Percentiles rank a stretch among this genome's conserved stretches.
Conservation (phyloP, 2,329 filamentous ascomycete genomes). For the Chrysoporthe puriensis region DNA sequence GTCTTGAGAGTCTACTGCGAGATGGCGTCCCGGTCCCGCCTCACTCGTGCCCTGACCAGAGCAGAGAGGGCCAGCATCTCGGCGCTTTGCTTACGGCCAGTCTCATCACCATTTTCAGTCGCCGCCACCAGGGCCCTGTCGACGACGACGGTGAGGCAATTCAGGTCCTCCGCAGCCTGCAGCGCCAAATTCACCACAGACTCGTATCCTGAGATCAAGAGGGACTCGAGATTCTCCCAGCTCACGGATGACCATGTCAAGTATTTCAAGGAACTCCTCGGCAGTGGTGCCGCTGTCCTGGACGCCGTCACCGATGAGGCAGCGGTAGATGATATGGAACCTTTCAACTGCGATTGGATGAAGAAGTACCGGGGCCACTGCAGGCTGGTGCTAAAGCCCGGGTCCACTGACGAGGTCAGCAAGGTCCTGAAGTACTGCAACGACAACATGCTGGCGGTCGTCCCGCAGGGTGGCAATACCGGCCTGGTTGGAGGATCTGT, state of each 20-base stretch:
- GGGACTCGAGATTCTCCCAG: constrained; percentile 74
- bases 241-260: constrained; percentile 80
- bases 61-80: constrained; percentile 22
- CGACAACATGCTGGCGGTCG: constrained; percentile 86
- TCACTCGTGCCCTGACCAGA: constrained; percentile 24
- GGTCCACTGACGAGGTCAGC: constrained; percentile 85
- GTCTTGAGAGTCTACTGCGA: constrained; percentile 2
- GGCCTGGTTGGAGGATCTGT: constrained; percentile 94
- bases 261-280: constrained; percentile 81
- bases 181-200: constrained; percentile 76
- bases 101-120: constrained; percentile 17
- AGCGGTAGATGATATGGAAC: constrained; percentile 76
- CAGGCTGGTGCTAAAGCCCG: constrained; percentile 83
- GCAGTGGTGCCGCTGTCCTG: constrained; percentile 77
- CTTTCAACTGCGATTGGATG: constrained; percentile 99
- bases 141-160: constrained; percentile 34
- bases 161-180: constrained; percentile 33
- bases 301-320: constrained; percentile 78
- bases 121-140: constrained; percentile 31
- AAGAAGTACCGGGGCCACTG: constrained; percentile 94
- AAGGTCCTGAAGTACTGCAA: constrained; percentile 94
- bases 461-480: constrained; percentile 96
- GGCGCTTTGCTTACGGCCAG: constrained; percentile 17
- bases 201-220: constrained; percentile 80
- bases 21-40: constrained; percentile 26